Percentiles rank a stretch among this genome's conserved stretches.
These are phyloP conservation scores for Apophysomyces sp. DNA, from an alignment of 371 early-diverging fungal genomes.

Conservation along the genomic window DNA sequence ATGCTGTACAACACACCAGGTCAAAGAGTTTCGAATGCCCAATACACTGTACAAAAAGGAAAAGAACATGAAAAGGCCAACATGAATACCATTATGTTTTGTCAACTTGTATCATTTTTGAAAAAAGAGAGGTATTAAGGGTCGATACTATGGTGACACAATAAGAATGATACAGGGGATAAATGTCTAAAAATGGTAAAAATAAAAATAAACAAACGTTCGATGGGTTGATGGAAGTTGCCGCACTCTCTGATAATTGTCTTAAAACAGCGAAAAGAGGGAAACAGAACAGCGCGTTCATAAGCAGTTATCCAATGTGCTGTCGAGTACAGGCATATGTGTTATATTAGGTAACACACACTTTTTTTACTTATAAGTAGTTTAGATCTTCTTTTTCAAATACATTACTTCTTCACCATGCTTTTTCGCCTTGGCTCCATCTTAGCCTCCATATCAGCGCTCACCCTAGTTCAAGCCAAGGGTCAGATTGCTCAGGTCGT, in stretches of 20 bases:
- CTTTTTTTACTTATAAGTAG: background rate
- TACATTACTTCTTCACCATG: background rate
- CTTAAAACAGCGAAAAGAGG: background rate
- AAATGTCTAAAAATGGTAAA: background rate
- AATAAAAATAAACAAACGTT: conserved; percentile 1
- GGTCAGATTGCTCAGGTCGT: conserved; percentile 41
- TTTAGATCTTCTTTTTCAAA: background rate
- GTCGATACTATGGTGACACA: background rate
- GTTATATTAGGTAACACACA: background rate
- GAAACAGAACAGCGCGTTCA: background rate
- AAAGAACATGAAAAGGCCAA: too few species aligned
- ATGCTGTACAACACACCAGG: background rate
- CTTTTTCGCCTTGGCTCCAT: conserved; percentile 11
- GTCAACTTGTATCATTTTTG: background rate
- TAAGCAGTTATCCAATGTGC: background rate
- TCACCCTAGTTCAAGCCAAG: conserved; percentile 9
- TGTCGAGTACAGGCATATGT: background rate
- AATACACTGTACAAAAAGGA: too few species aligned
- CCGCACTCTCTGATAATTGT: background rate
- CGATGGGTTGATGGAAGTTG: background rate
- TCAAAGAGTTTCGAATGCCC: too few species aligned
- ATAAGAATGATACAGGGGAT: background rate
- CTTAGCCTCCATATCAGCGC: conserved; percentile 4
- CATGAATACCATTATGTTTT: background rate
- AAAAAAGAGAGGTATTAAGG: background rate